Evolutionary conservation across 441 rosid genomes (phyloP).

Genomic region (Manihot esculenta): DNA sequence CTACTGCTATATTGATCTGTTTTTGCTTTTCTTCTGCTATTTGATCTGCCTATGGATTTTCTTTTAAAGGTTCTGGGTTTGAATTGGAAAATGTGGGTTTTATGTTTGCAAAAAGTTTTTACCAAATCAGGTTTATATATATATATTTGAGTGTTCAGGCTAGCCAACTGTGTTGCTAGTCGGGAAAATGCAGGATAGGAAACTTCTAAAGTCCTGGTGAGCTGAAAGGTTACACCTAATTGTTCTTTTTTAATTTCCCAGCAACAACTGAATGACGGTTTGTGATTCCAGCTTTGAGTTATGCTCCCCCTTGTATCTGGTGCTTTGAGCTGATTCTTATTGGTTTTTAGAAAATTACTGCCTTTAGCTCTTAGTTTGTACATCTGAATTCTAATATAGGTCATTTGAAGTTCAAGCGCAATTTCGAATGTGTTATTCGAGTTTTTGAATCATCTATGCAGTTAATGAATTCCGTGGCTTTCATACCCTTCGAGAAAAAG

Average conservation of each 20-base stretch:
- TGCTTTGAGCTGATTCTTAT: no score
- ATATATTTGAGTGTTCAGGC: not conserved
- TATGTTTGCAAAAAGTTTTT: no score
- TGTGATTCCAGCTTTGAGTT: not conserved
- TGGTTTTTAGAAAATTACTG: not conserved
- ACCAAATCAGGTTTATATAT: no score
- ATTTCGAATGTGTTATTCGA: not conserved
- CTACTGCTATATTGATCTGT: slow-evolving; percentile 9
- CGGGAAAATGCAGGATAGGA: slow-evolving; percentile 12
- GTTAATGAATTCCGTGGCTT: not conserved
- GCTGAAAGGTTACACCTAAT: not conserved
- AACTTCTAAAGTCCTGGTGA: not conserved
- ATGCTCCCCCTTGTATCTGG: not conserved
- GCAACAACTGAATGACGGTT: not conserved
- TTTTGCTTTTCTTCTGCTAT: not conserved
- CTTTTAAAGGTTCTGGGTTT: not conserved
- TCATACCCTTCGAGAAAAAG: no score
- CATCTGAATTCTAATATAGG: not conserved
- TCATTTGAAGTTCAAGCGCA: not conserved
- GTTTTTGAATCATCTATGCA: not conserved
- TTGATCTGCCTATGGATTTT: not conserved
- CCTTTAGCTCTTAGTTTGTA: not conserved
- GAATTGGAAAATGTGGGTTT: slow-evolving; percentile 13
- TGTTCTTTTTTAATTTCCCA: not conserved
- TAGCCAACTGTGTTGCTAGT: slow-evolving; percentile 14